phyloP scores from a whole-genome alignment of 495 filamentous ascomycete genomes.

The Xylaria grammica region DNA sequence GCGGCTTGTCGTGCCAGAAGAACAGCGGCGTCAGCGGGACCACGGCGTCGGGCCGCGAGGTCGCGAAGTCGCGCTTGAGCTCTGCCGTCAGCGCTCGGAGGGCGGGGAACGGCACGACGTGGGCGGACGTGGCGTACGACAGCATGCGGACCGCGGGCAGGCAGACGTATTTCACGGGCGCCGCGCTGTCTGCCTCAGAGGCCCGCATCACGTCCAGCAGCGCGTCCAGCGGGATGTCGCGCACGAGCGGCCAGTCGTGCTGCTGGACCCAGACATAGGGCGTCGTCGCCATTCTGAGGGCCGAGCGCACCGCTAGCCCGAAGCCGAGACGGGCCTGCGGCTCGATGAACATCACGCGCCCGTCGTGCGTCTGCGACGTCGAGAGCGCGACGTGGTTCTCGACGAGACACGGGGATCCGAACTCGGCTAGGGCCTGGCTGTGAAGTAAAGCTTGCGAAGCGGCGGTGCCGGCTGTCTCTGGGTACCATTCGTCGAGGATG shows the following conservation, averaged over 20 bases:
- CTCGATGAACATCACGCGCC: slow-evolving; percentile 47
- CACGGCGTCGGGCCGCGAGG: slow-evolving; percentile 21
- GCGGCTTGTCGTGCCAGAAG: slow-evolving; percentile 58
- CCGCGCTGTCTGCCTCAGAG: slow-evolving; percentile 22
- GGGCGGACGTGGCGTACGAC: slow-evolving; percentile 47
- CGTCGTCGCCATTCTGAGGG: slow-evolving; percentile 45
- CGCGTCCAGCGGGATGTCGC: slow-evolving; percentile 43
- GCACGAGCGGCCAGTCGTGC: slow-evolving; percentile 52
- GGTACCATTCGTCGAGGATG: slow-evolving; percentile 39
- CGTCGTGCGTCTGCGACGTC: slow-evolving; percentile 39
- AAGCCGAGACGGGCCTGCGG: slow-evolving; percentile 50
- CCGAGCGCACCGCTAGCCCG: slow-evolving; percentile 50
- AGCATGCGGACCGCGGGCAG: slow-evolving; percentile 50
- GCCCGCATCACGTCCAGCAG: slow-evolving; percentile 48
- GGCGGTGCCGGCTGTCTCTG: neutral
- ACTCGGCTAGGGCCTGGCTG: slow-evolving; percentile 44
- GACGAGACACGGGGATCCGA: slow-evolving; percentile 37
- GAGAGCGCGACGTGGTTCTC: slow-evolving; percentile 43
- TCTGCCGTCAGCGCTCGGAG: slow-evolving; percentile 42
- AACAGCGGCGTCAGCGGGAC: slow-evolving; percentile 54
- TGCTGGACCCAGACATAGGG: slow-evolving; percentile 57
- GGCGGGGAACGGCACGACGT: slow-evolving; percentile 43
- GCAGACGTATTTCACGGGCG: slow-evolving; percentile 48
- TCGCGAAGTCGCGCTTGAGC: slow-evolving; percentile 43
- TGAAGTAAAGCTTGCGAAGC: slow-evolving; percentile 16